These are phyloP conservation scores for Rhodotorula sp. DNA, from an alignment of 1,284 basidiomycete species.

Conservation along the genomic window DNA sequence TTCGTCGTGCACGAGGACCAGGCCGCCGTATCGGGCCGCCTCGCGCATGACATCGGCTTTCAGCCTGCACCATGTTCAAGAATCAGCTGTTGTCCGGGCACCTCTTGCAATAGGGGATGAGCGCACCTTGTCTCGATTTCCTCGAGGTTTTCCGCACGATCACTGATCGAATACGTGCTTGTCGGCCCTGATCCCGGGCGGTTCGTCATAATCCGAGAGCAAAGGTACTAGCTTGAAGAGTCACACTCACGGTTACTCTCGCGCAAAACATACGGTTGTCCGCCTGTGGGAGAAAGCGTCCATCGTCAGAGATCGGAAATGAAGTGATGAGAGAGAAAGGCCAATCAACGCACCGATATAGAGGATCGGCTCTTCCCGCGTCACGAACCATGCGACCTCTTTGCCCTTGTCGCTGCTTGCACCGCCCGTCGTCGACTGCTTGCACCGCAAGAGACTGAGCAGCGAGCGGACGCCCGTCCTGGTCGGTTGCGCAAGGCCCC, in stretches of 20 bases:
- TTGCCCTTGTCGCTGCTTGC: slow-evolving; percentile 27
- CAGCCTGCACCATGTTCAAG: slow-evolving; percentile 49
- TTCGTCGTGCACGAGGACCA: slow-evolving; percentile 75
- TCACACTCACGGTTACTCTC: slow-evolving; percentile 58
- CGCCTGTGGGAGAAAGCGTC: slow-evolving; percentile 1
- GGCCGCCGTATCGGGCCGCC: slow-evolving; percentile 78
- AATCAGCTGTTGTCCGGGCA: background rate
- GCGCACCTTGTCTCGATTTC: slow-evolving; percentile 75
- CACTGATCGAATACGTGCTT: slow-evolving; percentile 75
- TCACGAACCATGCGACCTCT: slow-evolving; percentile 56
- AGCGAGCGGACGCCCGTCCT: slow-evolving; percentile 89
- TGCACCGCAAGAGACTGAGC: slow-evolving; percentile 69
- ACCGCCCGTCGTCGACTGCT: background rate
- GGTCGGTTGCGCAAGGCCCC: slow-evolving; percentile 91
- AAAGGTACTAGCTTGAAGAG: too few species aligned
- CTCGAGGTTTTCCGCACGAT: slow-evolving; percentile 91
- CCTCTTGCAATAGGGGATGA: background rate
- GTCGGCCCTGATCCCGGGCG: slow-evolving; percentile 63
- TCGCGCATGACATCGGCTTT: slow-evolving; percentile 94
- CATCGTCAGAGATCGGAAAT: background rate
- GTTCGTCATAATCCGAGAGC: background rate
- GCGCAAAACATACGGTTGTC: slow-evolving; percentile 86
- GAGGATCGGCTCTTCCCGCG: slow-evolving; percentile 58
- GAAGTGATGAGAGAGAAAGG: too few species aligned
- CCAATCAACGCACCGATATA: slow-evolving; percentile 70